Base-by-base conservation (phyloP, 169 alveolate species). In the Plasmodium ovale region DNA sequence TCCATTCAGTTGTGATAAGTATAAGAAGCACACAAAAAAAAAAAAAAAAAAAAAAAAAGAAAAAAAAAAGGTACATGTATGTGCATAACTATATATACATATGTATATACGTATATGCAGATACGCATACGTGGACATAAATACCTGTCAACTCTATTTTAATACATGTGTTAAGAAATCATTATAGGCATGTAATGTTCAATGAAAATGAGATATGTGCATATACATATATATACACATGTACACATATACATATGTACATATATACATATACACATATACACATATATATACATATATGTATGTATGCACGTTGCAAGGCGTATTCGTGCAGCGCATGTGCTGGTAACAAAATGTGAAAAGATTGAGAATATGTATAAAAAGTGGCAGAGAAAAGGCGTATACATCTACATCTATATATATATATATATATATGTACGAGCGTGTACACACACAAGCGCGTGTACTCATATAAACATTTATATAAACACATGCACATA, bases 1-100 rank as follows among this genome's bases (percentile, higher is more conserved):
- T 71, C n/a, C 49, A 71, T 71, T 71, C 69, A 51, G 42, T 73
- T 73, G 72, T 73, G 72, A 58, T 73, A 73, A 44, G 72, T 31
- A 73, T 58, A 73, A 73, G 44, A 73, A 27, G 59, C 72, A 73
- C 64, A 73, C 44, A 73, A 37, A 73, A 58, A 73, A 21, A 42
- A 59, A 74, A 74, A 74, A 59, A 74, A 58, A 42, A 37, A 60
- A n/a, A n/a, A n/a, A n/a, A n/a, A n/a, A n/a, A n/a, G n/a, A n/a
- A n/a, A n/a, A n/a, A n/a, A n/a, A n/a, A n/a, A n/a, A n/a, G n/a
- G n/a, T n/a, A n/a, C n/a, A n/a, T n/a, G n/a, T n/a, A n/a, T n/a
- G n/a, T n/a, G 27, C 21, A 39, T 58, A 58, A 12, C 7, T 39
- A 68, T 25, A 51, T 23, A 68, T 51, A 9, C 35, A 68, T 68